Evolutionary conservation across 306 rosid species (phyloP).

Genomic region (Malus sieversii): DNA sequence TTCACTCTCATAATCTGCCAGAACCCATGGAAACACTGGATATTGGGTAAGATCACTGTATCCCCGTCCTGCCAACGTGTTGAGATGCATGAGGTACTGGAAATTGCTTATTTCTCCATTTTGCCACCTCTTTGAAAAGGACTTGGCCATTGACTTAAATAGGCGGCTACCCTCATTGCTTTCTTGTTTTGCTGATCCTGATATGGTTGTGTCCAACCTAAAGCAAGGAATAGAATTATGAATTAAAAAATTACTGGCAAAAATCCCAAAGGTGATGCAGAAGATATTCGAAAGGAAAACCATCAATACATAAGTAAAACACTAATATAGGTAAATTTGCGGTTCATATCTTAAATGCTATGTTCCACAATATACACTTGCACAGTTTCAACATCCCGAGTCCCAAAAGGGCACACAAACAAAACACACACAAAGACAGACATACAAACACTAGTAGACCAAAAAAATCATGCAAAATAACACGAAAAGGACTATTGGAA

Average conservation of each 20-base stretch:
- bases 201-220: constrained; percentile 99
- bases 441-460: neutral
- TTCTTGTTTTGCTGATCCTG: constrained; percentile 93
- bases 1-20: constrained; percentile 92
- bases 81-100: constrained; percentile 98
- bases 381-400: neutral
- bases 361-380: neutral
- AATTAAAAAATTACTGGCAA: constrained; percentile 1
- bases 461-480: neutral
- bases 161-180: constrained; percentile 90
- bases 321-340: neutral
- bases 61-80: constrained; percentile 99
- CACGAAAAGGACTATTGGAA: neutral
- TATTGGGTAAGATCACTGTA: constrained; percentile 98
- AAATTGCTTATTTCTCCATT: constrained; percentile 97
- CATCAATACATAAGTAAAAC: neutral
- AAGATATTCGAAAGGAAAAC: constrained; percentile 1
- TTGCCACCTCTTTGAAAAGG: constrained; percentile 98
- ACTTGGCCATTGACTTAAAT: constrained; percentile 84
- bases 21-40: constrained; percentile 99
- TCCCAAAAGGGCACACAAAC: neutral
- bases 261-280: constrained; percentile 1
- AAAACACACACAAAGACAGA: neutral
- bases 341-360: neutral
- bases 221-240: constrained; percentile 13